A percentile compares a stretch with the other conserved stretches of the same genome.
Evolutionary conservation across 257 asterid species (phyloP).

Genomic region (Cynanchum wilfordii): DNA sequence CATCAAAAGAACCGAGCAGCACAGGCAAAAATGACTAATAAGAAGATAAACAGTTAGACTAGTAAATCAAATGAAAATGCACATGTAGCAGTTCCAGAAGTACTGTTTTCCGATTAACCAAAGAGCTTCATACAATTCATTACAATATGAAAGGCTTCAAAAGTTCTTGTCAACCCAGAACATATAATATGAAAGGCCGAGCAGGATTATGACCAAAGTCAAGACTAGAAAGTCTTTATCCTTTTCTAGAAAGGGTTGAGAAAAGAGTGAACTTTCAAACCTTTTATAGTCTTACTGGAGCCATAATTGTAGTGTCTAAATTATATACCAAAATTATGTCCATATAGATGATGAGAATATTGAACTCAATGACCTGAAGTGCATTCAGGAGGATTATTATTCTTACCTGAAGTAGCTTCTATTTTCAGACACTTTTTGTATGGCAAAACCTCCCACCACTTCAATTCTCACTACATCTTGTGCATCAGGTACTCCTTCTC

Average conservation of each 20-base stretch:
- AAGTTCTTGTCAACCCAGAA: neutral
- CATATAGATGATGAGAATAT: neutral
- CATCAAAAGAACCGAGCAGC: neutral
- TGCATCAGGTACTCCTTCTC: conserved; percentile 58
- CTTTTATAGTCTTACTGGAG: neutral
- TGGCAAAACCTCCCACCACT: conserved; percentile 76
- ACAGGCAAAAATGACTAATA: neutral
- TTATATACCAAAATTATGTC: neutral
- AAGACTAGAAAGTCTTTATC: neutral
- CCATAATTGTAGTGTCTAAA: neutral
- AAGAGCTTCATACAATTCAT: neutral
- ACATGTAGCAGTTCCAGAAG: neutral
- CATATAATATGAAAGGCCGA: neutral
- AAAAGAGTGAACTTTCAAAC: neutral
- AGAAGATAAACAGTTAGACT: neutral
- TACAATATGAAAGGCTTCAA: neutral
- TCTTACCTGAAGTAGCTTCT: conserved; percentile 79
- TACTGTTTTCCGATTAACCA: neutral
- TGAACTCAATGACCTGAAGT: neutral
- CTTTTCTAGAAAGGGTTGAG: neutral
- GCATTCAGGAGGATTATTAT: neutral
- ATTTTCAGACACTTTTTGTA: conserved; percentile 56
- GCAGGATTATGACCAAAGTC: neutral
- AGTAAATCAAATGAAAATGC: neutral
- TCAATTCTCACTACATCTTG: conserved; percentile 74